Evolutionary conservation across 352 stramenopile species (phyloP), one percentile per base, ranked within the genome.

Genomic region (Globisporangium radiosum): DNA sequence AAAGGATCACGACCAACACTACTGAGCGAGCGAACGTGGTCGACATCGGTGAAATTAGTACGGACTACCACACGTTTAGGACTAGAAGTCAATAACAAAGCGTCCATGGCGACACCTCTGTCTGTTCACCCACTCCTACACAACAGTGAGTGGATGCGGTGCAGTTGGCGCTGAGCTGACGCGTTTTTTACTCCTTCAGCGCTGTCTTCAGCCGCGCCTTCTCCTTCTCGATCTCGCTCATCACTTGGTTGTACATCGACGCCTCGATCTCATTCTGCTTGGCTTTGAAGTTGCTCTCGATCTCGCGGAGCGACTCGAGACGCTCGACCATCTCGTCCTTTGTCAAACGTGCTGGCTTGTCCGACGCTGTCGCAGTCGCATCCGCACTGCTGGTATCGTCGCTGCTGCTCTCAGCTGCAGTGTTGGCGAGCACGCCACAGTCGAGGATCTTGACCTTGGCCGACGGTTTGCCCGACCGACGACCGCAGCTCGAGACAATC

Each of bases 401-500:
- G 36, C 67, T 59, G 5, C 54, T 55, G 43, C 71, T 68, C 9
- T 42, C 6, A 13, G 58, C 43, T 36, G 47, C 43, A 19, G 68
- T 55, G 17, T 52, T 57, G 33, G 72, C 64, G 25, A 90, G 42
- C 33, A 85, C 65, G 8, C 82, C 79, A n/a, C 74, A 90, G 59
- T 98, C 95, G 48, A 92, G 87, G 63, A 99, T 93, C 44, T 91
- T 79, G 38, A 99, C 90, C 10, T 81, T 68, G 11, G 79, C 72
- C 14, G 69, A 86, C 5, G 96, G 95, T 44, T 79, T 88, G 50
- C 97, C 97, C 47, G 73, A 96, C 63, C 90, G 82, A 47, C 73
- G 87, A 17, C 83, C 83, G 44, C 76, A 87, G 60, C 78, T 87
- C 56, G 78, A 82, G 52, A 98, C 71, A 48, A 83, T 88, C 60